Evolutionary conservation across 192 early-diverging fungal species (phyloP), one percentile per base, ranked within the genome.

Genomic region (Rhizophlyctis rosea): DNA sequence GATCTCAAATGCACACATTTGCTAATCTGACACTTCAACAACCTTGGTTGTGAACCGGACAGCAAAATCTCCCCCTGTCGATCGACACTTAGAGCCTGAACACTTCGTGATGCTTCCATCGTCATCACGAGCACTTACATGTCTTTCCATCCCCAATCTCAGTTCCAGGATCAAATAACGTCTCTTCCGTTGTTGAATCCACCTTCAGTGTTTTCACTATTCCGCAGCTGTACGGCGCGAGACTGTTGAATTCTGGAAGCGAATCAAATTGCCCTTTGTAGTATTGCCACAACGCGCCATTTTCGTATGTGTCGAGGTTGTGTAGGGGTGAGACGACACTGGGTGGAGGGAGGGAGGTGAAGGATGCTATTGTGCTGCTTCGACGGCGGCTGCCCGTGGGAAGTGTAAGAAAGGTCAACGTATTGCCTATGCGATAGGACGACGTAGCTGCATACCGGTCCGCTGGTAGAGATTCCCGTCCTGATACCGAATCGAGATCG

Each of bases 231-330:
- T 39, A 28, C 18, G 23, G 16, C 9, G 16, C 29, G 24, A 68
- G 32, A 3, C 59, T 62, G 54, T 61, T 61, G 53, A 68, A 68
- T 30, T 68, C 67, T 16, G 67, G 67, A 14, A 68, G 59, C 27
- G 23, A 13, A 11, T 27, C 31, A 34, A 68, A 68, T n/a, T 68
- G 52, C 18, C 67, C 67, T 23, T 62, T 61, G 54, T 55, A 68
- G 24, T 62, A 62, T 47, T 68, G 51, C 32, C 32, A 68, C 1
- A 61, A 24, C 3, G 47, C 18, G 9, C n/a, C 50, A 11, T 7
- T 5, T 7, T 14, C 9, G 24, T 52, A 52, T 14, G 50, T 27
- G n/a, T 13, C 11, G n/a, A 47, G 44, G 44, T 13, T n/a, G 11
- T 47, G 44, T n/a, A 9, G 44, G 44, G 44, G n/a, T n/a, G n/a